Conservation (phyloP, 441 rosid genomes). For the Raphanus hybrid region DNA sequence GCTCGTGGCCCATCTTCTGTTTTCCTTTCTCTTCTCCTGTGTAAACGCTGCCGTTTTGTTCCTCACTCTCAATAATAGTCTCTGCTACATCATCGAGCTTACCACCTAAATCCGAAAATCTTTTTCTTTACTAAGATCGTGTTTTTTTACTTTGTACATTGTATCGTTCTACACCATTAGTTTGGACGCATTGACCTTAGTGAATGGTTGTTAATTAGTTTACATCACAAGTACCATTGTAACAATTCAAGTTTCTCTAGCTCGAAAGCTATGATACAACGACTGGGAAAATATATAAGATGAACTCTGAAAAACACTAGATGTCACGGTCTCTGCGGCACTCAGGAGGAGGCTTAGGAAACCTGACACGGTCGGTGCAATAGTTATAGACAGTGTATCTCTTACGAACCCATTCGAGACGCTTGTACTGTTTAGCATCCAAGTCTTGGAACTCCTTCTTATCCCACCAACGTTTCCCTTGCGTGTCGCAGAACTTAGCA, state of each 20-base stretch:
- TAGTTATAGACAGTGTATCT: constrained; percentile 69
- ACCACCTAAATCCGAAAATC: constrained; percentile 48
- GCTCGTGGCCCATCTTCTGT: too few relatives aligned
- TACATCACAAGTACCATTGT: constrained; percentile 5
- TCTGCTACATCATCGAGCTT: too few relatives aligned
- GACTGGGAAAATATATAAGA: background rate
- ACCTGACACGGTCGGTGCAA: constrained; percentile 55
- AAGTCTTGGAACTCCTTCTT: constrained; percentile 62
- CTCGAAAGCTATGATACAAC: background rate
- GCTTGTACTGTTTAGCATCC: constrained; percentile 50
- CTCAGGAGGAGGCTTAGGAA: constrained; percentile 50
- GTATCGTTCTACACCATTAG: constrained; percentile 11
- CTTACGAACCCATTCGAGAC: constrained; percentile 60
- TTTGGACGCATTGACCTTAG: background rate
- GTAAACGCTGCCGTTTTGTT: too few relatives aligned
- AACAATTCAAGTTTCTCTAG: background rate
- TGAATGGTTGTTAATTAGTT: background rate
- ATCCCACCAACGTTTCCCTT: constrained; percentile 81
- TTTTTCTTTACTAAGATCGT: background rate
- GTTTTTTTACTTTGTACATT: constrained; percentile 8
- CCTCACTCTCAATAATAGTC: too few relatives aligned
- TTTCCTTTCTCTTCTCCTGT: too few relatives aligned
- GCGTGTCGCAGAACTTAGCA: constrained; percentile 62
- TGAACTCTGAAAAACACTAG: constrained; percentile 18
- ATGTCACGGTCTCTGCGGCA: constrained; percentile 60